These are phyloP conservation scores for Botrytis aclada DNA, from an alignment of 2,329 filamentous ascomycete genomes.

Conservation along the genomic window DNA sequence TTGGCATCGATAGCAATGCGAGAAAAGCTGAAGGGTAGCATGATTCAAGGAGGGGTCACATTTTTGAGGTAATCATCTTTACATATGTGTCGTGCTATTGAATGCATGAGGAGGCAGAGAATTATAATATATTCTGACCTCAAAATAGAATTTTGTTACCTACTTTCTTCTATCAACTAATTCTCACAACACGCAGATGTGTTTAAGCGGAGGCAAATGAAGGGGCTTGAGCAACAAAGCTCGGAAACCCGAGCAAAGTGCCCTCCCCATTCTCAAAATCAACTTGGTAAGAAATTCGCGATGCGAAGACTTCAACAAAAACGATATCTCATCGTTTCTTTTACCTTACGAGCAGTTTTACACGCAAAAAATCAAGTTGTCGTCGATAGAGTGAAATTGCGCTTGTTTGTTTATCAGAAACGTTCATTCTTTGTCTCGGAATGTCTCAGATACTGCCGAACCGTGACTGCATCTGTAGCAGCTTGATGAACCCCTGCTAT, in stretches of 20 bases:
- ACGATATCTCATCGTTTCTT: not conserved
- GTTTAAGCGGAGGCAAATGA: constrained; percentile 2
- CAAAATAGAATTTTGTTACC: constrained; percentile 2
- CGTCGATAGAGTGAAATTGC: not conserved
- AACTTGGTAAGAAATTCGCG: not conserved
- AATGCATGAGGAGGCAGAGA: not conserved
- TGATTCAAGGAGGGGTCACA: not conserved
- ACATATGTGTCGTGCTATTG: not conserved
- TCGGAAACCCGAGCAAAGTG: not conserved
- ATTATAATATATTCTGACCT: not conserved
- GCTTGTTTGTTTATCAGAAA: not conserved
- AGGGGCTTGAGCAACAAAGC: constrained; percentile 10
- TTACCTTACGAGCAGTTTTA: not conserved
- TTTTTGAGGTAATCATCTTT: not conserved
- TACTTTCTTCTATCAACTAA: not conserved
- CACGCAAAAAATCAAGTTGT: not conserved
- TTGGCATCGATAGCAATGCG: not conserved
- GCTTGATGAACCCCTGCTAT: constrained; percentile 16
- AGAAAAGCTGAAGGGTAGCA: not conserved
- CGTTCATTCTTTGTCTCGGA: constrained; percentile 13
- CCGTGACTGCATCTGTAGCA: constrained; percentile 12
- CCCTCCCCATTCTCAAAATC: not conserved
- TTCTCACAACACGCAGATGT: not conserved
- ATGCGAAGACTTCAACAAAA: not conserved
- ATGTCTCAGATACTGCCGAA: constrained; percentile 17